phyloP scores from a whole-genome alignment of 495 filamentous ascomycete genomes.

The Geopyxis carbonaria region DNA sequence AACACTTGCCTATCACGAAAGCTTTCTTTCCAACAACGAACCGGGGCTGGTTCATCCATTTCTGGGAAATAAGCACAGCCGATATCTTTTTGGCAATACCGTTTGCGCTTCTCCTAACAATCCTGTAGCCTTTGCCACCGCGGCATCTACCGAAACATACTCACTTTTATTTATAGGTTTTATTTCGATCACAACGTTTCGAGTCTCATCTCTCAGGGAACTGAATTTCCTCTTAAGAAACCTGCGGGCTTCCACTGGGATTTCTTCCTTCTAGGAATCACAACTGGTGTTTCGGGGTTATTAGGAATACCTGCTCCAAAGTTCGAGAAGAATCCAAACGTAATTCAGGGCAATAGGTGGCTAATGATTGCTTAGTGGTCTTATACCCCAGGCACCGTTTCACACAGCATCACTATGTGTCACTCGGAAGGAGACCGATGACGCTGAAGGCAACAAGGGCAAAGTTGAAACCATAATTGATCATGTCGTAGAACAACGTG shows the following conservation, averaged over 20 bases:
- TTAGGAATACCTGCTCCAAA: constrained; percentile 84
- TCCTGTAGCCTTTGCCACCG: too few species aligned
- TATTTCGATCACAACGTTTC: constrained; percentile 91
- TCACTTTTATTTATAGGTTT: constrained; percentile 26
- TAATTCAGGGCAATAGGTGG: background rate
- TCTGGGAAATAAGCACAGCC: constrained; percentile 63
- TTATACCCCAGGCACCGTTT: constrained; percentile 86
- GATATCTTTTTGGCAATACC: constrained; percentile 80
- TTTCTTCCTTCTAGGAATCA: constrained; percentile 75
- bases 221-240: constrained; percentile 77
- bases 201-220: constrained; percentile 78
- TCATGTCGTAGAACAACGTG: constrained; percentile 78
- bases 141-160: too few species aligned
- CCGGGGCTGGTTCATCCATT: constrained; percentile 66
- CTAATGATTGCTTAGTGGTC: constrained; percentile 32
- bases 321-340: background rate
- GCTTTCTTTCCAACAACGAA: constrained; percentile 71
- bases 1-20: constrained; percentile 49
- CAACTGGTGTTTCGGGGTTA: constrained; percentile 67
- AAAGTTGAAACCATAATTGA: constrained; percentile 44
- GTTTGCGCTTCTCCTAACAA: constrained; percentile 69
- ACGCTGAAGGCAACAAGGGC: constrained; percentile 39
- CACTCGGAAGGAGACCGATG: constrained; percentile 39
- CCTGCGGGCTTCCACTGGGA: constrained; percentile 96
- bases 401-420: constrained; percentile 75